Evolutionary conservation across 495 filamentous ascomycete species (phyloP), one percentile per base, ranked within the genome.

Genomic region (Zalerion maritima): DNA sequence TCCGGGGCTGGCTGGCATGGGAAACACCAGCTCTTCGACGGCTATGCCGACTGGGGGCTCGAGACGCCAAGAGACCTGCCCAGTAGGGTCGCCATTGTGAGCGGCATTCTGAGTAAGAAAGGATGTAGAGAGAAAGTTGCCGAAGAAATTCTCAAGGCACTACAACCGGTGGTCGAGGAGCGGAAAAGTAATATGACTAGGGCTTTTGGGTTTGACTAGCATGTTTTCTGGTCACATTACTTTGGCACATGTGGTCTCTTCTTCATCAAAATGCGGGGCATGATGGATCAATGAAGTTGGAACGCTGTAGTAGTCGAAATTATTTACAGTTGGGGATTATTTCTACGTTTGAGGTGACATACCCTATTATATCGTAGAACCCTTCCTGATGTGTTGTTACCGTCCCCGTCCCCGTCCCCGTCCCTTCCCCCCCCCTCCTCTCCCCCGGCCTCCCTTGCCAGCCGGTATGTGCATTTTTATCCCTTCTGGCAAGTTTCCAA

Each of bases 401-500:
- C 13, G 13, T 22, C 34, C 22, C 12, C 28, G 18, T 7, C 18
- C 33, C 14, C 25, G 14, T 17, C 38, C 29, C 20, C 20, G 28
- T 23, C 23, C 28, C 13, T 32, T 29, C 17, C 26, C 18, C 18
- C 28, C 25, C 5, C 34, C 20, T 22, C 28, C 34, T 26, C 24
- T 25, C 12, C 31, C 35, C 18, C 26, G 30, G 8, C 26, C 32
- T n/a, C 44, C 54, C 49, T 69, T 67, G 18, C 63, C 67, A 31
- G 34, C 27, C n/a, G 67, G 64, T 26, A 49, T 29, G 36, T 41
- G 52, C 18, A 46, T 48, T 35, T 47, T 62, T 15, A 70, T 18
- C 5, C 38, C 46, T 18, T 41, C 45, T 5, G 68, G 69, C 39
- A 75, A 45, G 41, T 75, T 64, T 28, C 65, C 63, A 4, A 81